Evolutionary conservation across 331 rosid species (phyloP).

Genomic region (Malus hybrid): DNA sequence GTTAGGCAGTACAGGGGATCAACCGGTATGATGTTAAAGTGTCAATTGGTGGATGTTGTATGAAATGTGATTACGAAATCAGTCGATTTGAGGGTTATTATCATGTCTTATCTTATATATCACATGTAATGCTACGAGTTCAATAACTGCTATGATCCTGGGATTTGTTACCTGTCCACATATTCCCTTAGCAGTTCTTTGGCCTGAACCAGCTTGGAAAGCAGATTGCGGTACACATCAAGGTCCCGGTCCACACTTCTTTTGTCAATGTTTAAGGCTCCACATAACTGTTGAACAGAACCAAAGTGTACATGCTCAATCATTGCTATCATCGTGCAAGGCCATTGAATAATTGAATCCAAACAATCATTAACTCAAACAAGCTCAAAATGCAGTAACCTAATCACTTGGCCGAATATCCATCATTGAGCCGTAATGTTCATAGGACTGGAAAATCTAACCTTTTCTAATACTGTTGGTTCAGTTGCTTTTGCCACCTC

Average conservation of each 20-base stretch:
- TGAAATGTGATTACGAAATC: neutral
- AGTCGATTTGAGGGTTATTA: neutral
- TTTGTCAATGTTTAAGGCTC: slow-evolving; percentile 60
- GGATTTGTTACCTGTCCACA: slow-evolving; percentile 59
- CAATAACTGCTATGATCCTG: neutral
- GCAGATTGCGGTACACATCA: slow-evolving; percentile 83
- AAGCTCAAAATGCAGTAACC: neutral
- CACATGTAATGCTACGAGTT: neutral
- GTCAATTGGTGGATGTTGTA: neutral
- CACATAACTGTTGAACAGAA: slow-evolving; percentile 54
- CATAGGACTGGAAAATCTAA: slow-evolving; percentile 19
- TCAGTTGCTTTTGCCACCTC: slow-evolving; percentile 88
- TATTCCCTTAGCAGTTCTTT: slow-evolving; percentile 85
- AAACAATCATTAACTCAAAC: neutral
- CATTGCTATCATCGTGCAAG: neutral
- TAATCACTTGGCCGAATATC: neutral
- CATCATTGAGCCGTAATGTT: neutral
- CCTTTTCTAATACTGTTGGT: slow-evolving; percentile 83
- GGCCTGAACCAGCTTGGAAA: slow-evolving; percentile 91
- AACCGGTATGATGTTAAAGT: neutral
- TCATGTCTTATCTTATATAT: neutral
- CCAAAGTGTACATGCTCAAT: slow-evolving; percentile 15
- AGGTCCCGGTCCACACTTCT: slow-evolving; percentile 84
- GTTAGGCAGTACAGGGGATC: neutral
- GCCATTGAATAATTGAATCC: neutral